Base-by-base conservation (phyloP, 2,329 filamentous ascomycete species). In the Cladorrhinum sp. region DNA sequence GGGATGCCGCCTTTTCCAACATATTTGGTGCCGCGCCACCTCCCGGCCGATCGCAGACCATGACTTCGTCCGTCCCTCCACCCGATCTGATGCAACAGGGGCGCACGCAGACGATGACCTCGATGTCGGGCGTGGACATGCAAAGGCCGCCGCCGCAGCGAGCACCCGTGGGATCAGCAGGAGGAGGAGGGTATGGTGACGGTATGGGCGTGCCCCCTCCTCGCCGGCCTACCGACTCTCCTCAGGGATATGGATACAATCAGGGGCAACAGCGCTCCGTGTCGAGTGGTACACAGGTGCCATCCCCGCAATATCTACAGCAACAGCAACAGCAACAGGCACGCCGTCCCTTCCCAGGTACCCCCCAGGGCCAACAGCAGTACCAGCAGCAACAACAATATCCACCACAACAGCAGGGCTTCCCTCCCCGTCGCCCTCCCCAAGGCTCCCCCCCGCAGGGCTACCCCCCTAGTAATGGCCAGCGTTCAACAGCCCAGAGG, bases 1-100 rank as follows among this genome's bases (percentile, higher is more conserved):
- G 95, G 78, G 93, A 99, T 85, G 91, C 92, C 68, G 95, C 93
- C 66, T 99, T 96, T 76, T 92, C 90, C 67, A 93, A 93, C 77
- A 98, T 98, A 73, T 99, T 98, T 74, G 95, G 93, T 68, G 87
- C 87, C 66, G 84, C 91, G 66, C 92, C 91, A 65, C 92, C 92
- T 51, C 86, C 91, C 50, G 93, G 93, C 61, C 89, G 95, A 74
- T 96, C 93, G 60, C 93, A 97, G 72, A 97, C 93, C 24, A 97
- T 98, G 92, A 95, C 88, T 65, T 92, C 90, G 59, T 88, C 92
- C 65, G 83, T 88, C 48, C 71, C 77, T 61, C 77, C 73, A 54
- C 76, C 79, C 53, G 74, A 78, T 69, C 78, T 79, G 73, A 77
- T 77, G 69, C 79, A 83, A 61, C 77, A 78, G 55, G 90, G 90